Conservation (phyloP, 2,329 filamentous ascomycete species). For the Ophiostoma himal-ulmi region DNA sequence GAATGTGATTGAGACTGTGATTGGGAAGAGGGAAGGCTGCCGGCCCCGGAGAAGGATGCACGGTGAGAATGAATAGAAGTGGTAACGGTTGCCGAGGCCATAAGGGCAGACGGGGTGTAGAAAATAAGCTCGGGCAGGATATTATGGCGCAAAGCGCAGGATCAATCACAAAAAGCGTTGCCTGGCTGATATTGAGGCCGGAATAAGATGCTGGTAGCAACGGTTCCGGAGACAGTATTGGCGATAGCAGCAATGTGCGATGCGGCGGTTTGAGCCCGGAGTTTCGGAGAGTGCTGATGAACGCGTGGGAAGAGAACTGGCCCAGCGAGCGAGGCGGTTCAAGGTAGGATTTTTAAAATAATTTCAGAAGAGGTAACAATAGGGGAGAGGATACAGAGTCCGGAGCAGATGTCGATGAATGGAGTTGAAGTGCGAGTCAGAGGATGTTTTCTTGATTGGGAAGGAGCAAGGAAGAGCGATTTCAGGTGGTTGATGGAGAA, state of each 20-base stretch:
- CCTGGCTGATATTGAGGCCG: not conserved
- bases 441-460: not conserved
- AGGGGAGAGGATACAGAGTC: not conserved
- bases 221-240: not conserved
- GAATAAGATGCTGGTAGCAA: not conserved
- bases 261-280: too few relatives aligned
- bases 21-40: constrained; percentile 21
- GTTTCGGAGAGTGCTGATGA: not conserved
- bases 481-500: not conserved
- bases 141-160: constrained; percentile 3
- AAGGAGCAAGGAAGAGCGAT: constrained; percentile 2
- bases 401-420: not conserved
- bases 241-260: not conserved
- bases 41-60: constrained; percentile 28
- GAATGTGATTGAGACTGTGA: constrained; percentile 19
- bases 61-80: constrained; percentile 29
- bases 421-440: not conserved
- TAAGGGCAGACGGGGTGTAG: constrained; percentile 18
- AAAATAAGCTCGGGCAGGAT: not conserved
- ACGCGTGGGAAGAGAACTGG: not conserved
- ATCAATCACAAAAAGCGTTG: not conserved
- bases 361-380: not conserved
- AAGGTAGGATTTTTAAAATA: not conserved
- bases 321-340: not conserved
- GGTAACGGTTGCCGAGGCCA: constrained; percentile 38